A percentile compares a stretch with the other conserved stretches of the same genome.
These are phyloP conservation scores for Aspergillus wentii DNA, from an alignment of 495 filamentous ascomycete genomes.

Conservation along the genomic window DNA sequence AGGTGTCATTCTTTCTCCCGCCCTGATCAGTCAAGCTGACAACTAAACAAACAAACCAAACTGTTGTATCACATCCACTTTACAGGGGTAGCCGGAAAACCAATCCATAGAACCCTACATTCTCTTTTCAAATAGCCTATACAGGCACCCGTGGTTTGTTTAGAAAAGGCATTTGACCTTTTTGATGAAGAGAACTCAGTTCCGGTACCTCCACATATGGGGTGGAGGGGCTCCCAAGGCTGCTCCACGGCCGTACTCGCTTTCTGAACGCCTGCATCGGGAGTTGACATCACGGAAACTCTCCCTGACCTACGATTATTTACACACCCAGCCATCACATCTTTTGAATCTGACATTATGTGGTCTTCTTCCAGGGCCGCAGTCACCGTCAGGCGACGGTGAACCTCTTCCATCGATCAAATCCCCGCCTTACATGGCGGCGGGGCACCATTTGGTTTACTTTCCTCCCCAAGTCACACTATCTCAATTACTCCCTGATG, in stretches of 20 bases:
- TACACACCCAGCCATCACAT: conserved; percentile 59
- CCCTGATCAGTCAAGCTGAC: too few species aligned
- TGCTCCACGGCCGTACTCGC: conserved; percentile 16
- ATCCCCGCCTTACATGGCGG: conserved; percentile 34
- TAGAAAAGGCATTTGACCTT: too few species aligned
- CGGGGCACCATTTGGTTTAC: conserved; percentile 62
- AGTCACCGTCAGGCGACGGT: not conserved
- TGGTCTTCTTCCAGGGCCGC: conserved; percentile 45
- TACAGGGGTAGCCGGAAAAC: too few species aligned
- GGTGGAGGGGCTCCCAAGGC: conserved; percentile 1
- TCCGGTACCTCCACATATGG: conserved; percentile 3
- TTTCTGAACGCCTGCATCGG: conserved; percentile 22
- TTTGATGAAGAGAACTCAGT: conserved; percentile 12
- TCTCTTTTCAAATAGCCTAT: too few species aligned
- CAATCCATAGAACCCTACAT: too few species aligned
- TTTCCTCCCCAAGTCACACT: conserved; percentile 60
- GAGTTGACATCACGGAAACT: conserved; percentile 44
- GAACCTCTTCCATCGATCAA: conserved; percentile 29
- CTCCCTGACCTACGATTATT: conserved; percentile 57
- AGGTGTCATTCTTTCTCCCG: too few species aligned
- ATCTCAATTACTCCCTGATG: conserved; percentile 60
- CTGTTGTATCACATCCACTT: conserved; percentile 6
- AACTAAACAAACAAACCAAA: conserved; percentile 35
- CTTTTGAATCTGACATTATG: conserved; percentile 59
- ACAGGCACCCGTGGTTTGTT: too few species aligned